Conservation (phyloP, 306 rosid species). For the Dryas octopetala region DNA sequence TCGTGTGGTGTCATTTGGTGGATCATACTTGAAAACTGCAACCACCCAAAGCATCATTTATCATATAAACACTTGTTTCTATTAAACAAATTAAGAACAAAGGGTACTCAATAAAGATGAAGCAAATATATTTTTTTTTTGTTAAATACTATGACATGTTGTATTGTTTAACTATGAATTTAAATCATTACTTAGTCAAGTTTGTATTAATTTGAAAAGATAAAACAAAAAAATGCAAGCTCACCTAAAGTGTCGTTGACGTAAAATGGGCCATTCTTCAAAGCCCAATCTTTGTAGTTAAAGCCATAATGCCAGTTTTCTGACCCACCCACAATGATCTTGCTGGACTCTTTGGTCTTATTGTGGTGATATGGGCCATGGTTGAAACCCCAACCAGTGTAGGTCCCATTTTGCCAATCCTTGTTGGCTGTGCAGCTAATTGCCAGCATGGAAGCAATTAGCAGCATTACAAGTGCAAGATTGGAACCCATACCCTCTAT, state of each 20-base stretch:
- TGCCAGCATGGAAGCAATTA: constrained; percentile 31
- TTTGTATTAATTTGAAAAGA: neutral
- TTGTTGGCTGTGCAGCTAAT: constrained; percentile 39
- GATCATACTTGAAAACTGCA: constrained; percentile 72
- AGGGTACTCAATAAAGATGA: no score
- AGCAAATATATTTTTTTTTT: no score
- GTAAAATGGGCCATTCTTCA: constrained; percentile 49
- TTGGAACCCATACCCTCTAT: constrained; percentile 29
- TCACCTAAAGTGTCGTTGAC: constrained; percentile 63
- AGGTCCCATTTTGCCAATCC: constrained; percentile 39
- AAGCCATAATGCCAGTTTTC: constrained; percentile 53
- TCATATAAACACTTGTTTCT: neutral
- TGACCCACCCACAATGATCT: constrained; percentile 57
- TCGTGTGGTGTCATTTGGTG: constrained; percentile 41
- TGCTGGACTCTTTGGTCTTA: constrained; percentile 21
- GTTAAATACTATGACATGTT: no score
- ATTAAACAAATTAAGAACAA: neutral
- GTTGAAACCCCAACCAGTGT: constrained; percentile 17
- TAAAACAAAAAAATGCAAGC: neutral
- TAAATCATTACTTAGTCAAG: no score
- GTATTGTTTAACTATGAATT: no score
- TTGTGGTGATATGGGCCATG: constrained; percentile 5
- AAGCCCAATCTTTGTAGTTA: constrained; percentile 55
- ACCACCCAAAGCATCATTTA: neutral
- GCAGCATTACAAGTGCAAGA: constrained; percentile 10